Evolutionary conservation across 306 rosid species (phyloP).

Genomic region (Rosa multiflora): DNA sequence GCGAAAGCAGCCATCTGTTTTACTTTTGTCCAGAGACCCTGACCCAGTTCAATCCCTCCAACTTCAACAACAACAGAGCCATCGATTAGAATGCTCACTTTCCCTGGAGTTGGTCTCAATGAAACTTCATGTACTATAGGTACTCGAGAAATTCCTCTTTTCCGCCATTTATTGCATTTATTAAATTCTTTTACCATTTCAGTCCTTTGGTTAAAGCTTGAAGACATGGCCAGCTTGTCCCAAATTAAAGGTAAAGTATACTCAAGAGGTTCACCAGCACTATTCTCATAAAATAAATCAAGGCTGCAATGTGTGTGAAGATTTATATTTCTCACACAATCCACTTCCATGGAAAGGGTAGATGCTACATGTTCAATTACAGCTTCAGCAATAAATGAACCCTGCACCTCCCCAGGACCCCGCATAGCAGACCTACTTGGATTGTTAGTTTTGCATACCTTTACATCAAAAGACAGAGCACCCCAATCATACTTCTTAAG

Average conservation of each 20-base stretch:
- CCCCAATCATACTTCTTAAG: slow-evolving; percentile 95
- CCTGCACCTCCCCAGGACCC: slow-evolving; percentile 87
- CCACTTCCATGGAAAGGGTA: slow-evolving; percentile 65
- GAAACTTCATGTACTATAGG: slow-evolving; percentile 47
- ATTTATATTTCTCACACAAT: slow-evolving; percentile 67
- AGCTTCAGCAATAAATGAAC: slow-evolving; percentile 88
- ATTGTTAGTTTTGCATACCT: slow-evolving; percentile 82
- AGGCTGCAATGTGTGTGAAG: slow-evolving; percentile 75
- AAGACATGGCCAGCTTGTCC: slow-evolving; percentile 60
- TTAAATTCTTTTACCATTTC: slow-evolving; percentile 62
- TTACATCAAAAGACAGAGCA: slow-evolving; percentile 72
- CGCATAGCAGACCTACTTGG: slow-evolving; percentile 90
- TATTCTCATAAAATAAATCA: slow-evolving; percentile 41
- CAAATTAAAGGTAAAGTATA: slow-evolving; percentile 81
- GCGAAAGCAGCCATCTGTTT: slow-evolving; percentile 83
- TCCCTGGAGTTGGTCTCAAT: slow-evolving; percentile 74
- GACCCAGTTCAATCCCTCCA: slow-evolving; percentile 93
- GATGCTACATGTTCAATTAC: slow-evolving; percentile 83
- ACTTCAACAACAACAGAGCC: slow-evolving; percentile 85
- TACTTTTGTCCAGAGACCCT: slow-evolving; percentile 98
- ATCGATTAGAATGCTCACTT: slow-evolving; percentile 68
- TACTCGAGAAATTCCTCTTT: slow-evolving; percentile 81
- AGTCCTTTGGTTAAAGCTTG: slow-evolving; percentile 53
- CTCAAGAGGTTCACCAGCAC: slow-evolving; percentile 64
- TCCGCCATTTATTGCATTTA: slow-evolving; percentile 60